Conservation (phyloP, 2,329 filamentous ascomycete genomes). For the Calonectria crousiana region DNA sequence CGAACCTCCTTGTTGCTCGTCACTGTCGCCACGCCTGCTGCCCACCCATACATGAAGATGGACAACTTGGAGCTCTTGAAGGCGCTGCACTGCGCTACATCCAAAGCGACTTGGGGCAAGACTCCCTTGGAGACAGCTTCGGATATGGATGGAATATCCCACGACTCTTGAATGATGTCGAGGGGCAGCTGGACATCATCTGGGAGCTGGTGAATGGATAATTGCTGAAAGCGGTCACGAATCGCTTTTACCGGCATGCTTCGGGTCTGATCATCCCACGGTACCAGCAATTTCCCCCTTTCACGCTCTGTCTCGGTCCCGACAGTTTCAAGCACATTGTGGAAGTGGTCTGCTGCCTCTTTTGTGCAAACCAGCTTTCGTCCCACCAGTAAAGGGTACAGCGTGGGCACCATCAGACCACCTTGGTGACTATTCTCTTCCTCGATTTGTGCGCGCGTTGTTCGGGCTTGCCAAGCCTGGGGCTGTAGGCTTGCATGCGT, state of each 20-base stretch:
- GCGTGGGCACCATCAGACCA: constrained; percentile 49
- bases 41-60: constrained; percentile 57
- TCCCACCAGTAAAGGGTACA: constrained; percentile 51
- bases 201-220: constrained; percentile 50
- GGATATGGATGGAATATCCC: constrained; percentile 44
- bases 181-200: constrained; percentile 51
- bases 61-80: constrained; percentile 54
- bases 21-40: constrained; percentile 47
- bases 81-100: constrained; percentile 46
- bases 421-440: constrained; percentile 47
- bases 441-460: constrained; percentile 50
- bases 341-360: constrained; percentile 55
- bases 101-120: constrained; percentile 50
- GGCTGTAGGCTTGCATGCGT: constrained; percentile 51
- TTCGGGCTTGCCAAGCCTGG: constrained; percentile 49
- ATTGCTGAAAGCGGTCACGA: constrained; percentile 46
- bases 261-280: constrained; percentile 38
- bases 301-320: constrained; percentile 53
- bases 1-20: constrained; percentile 57
- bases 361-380: constrained; percentile 52
- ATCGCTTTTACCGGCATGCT: constrained; percentile 25
- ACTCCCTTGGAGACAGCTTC: constrained; percentile 38
- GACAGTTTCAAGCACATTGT: constrained; percentile 51
- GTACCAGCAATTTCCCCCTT: constrained; percentile 50
- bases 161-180: constrained; percentile 44